Base-by-base conservation (phyloP, 2,329 filamentous ascomycete species). In the Calonectria multiphialidica region DNA sequence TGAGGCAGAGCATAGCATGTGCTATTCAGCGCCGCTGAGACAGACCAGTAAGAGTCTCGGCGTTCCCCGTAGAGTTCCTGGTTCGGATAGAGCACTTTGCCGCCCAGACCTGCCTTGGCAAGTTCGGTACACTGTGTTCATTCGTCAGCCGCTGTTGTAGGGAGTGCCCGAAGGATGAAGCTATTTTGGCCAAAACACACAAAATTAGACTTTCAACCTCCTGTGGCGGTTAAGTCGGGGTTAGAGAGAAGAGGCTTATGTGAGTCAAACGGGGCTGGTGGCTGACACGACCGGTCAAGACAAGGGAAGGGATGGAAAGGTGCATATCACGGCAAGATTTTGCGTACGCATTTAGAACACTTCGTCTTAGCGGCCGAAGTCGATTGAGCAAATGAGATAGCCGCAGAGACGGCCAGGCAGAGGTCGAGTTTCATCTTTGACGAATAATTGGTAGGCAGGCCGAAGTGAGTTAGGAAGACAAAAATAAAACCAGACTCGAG, bases 1-100 rank as follows among this genome's bases (percentile, higher is more conserved):
- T 75, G 70, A 2, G 83, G 84, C 62, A 83, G 73, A 9, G 80
- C 81, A 74, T 84, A 81, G 50, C 84, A 85, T 78, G 81, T 82
- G 7, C 83, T 80, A 5, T 77, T 65, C 30, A 84, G 72, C 9
- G 82, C 82, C 2, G 83, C 83, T 40, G 81, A 82, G 42, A 75
- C 71, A 6, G 83, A 84, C 81, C 82, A 85, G 77, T 84, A 85
- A 1, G 81, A 80, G 28, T 77, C 74, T 63, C 84, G 77, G 8
- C 82, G 81, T 10, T 77, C 77, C 33, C 73, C 63, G 59, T 83
- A 84, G 18, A 75, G 75, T 21, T 67, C 66, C 3, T 78, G 78
- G 23, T 78, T 71, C 8, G 80, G 81, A 6, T 77, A 76, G 70
- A 81, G 77, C 45, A 83, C 78, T 70, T 82, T 80, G 45, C 78